Conservation (phyloP, 1,139 yeast species). For the Meyerozyma athensensis region DNA sequence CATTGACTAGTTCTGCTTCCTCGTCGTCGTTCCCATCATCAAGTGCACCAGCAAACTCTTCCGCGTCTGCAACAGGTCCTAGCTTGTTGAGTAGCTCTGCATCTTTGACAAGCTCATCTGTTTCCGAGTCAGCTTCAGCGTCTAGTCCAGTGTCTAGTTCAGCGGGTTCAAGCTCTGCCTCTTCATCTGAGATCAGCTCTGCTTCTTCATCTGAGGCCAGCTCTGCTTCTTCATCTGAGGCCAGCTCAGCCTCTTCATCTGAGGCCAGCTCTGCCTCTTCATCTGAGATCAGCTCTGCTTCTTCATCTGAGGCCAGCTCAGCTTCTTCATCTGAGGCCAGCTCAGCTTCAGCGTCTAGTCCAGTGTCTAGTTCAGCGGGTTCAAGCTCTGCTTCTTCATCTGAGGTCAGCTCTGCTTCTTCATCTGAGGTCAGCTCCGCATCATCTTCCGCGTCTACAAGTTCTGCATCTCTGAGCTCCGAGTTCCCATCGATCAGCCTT, state of each 20-base stretch:
- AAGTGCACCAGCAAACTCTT: too few relatives aligned
- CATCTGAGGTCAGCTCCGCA: not conserved
- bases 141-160: not conserved
- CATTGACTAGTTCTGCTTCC: not conserved
- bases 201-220: not conserved
- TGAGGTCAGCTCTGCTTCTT: not conserved
- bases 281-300: not conserved
- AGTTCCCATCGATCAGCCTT: not conserved
- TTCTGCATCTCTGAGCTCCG: not conserved
- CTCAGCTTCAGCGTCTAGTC: not conserved
- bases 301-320: not conserved
- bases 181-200: not conserved
- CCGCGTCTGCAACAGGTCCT: not conserved
- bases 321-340: not conserved
- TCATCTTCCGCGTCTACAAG: not conserved
- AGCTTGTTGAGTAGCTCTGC: not conserved
- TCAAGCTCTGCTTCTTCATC: conserved; percentile 1
- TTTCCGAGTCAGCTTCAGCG: not conserved
- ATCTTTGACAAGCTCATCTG: not conserved
- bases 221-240: not conserved
- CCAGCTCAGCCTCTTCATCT: not conserved
- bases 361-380: not conserved
- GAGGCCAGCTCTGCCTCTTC: not conserved
- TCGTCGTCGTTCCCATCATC: too few relatives aligned
- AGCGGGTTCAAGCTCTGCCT: not conserved